These are phyloP conservation scores for Nigrospora sphaerica DNA, from an alignment of 2,329 filamentous ascomycete genomes.

Conservation along the genomic window DNA sequence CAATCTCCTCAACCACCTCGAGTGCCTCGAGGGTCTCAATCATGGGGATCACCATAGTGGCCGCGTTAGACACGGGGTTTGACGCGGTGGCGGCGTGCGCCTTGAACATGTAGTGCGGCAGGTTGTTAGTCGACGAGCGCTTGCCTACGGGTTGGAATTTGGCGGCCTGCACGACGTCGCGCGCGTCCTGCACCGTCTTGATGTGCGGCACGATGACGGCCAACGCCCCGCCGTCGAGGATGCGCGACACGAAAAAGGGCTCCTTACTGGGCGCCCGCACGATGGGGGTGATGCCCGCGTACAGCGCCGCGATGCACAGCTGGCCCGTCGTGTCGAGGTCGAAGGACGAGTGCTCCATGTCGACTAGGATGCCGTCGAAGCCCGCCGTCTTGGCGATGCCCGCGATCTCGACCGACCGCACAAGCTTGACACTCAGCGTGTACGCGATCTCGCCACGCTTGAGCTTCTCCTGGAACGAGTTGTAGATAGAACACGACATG, in stretches of 20 bases:
- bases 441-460: conserved; percentile 16
- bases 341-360: conserved; percentile 25
- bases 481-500: conserved; percentile 14
- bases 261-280: conserved; percentile 23
- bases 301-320: conserved; percentile 15
- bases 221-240: conserved; percentile 22
- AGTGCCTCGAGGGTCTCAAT: conserved; percentile 24
- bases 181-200: conserved; percentile 12
- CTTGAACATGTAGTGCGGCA: conserved; percentile 14
- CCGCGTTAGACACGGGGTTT: conserved; percentile 17
- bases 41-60: conserved; percentile 31
- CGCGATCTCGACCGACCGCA: conserved; percentile 15
- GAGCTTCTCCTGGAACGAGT: conserved; percentile 18
- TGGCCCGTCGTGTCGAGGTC: conserved; percentile 16
- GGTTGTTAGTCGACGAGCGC: conserved; percentile 12
- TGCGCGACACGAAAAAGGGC: conserved; percentile 20
- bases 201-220: conserved; percentile 21
- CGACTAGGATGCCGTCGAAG: conserved; percentile 26
- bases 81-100: conserved; percentile 3
- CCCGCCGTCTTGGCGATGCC: conserved; percentile 20
- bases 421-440: conserved; percentile 10
- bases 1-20: conserved; percentile 19
- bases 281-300: conserved; percentile 20
- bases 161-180: conserved; percentile 8
- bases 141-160: conserved; percentile 17